Percentiles rank a stretch among this genome's conserved stretches.
Conservation (phyloP, 1,284 basidiomycete genomes). For the Apiotrichum brassicae region DNA sequence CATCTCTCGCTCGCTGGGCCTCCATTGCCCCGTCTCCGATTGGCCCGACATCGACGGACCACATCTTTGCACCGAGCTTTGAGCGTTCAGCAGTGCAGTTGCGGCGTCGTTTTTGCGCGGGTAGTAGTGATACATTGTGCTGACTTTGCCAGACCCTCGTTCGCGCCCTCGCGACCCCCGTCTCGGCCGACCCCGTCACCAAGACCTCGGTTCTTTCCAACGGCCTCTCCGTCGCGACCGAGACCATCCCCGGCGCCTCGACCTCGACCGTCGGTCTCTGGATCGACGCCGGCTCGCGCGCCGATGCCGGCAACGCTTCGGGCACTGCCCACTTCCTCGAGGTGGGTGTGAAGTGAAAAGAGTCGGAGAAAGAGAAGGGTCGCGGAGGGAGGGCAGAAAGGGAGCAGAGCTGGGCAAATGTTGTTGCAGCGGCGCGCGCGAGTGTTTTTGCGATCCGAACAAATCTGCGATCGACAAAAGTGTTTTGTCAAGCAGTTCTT, state of each 20-base stretch:
- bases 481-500: no score
- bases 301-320: constrained; percentile 88
- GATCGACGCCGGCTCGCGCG: constrained; percentile 97
- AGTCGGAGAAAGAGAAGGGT: background rate
- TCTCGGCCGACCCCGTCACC: constrained; percentile 64
- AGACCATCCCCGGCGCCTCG: constrained; percentile 87
- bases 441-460: no score
- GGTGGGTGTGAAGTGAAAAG: constrained; percentile 52
- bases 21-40: constrained; percentile 12
- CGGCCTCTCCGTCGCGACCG: constrained; percentile 86
- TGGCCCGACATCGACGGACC: no score
- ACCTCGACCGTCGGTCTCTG: constrained; percentile 98
- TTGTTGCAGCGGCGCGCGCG: no score
- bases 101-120: no score
- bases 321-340: constrained; percentile 99
- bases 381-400: no score
- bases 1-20: no score
- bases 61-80: no score
- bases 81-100: no score
- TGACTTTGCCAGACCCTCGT: constrained; percentile 27
- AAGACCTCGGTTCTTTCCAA: constrained; percentile 83
- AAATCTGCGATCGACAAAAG: no score
- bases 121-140: no score
- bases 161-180: constrained; percentile 43
- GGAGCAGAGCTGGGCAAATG: no score